Base-by-base conservation (phyloP, 192 early-diverging fungal species). In the Coemansia sp. region DNA sequence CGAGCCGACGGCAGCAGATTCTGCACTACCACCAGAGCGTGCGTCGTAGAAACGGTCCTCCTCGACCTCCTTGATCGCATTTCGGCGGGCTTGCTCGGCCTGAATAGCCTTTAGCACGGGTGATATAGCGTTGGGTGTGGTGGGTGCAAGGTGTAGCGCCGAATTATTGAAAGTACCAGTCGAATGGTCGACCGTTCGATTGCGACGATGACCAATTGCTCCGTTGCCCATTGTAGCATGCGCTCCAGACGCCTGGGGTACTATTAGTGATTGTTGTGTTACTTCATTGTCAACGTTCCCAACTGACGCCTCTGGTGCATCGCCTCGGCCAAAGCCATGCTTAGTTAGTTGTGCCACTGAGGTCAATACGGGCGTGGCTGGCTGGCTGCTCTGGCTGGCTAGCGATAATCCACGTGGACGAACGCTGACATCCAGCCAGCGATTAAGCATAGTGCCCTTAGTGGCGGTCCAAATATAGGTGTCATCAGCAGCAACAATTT, bases 381-480 rank as follows among this genome's bases (percentile, higher is more conserved):
- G 36, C 6, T 60, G 59, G 36, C 59, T 60, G 21, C 59, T 60
- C 21, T 60, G 59, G 59, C 59, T 60, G 1, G 59, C 21, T 3
- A 60, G 35, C 59, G 59, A 60, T 4, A 11, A 35, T 24, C 59
- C 31, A 24, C 59, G 48, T 17, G 53, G 42, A 46, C 68, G 67
- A 51, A 71, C 33, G 46, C 50, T 68, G 62, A 82, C 77, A 24
- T 80, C 70, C 34, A 61, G 67, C 94, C 95, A 98, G 74, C 94
- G 89, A 48, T 94, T 92, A 60, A 99, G 85, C 42, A 78, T 87
- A 4, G 94, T 92, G 14, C 86, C 87, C 48, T 87, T 87, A 7
- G 97, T 97, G 0, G 95, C 95, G 1, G 95, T 95, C 95, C 94
- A 97, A 13, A 97, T 84, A 67, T 89, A 95, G 60, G 87, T 80